Evolutionary conservation across 257 asterid species (phyloP).

Genomic region (Verbena officinalis): DNA sequence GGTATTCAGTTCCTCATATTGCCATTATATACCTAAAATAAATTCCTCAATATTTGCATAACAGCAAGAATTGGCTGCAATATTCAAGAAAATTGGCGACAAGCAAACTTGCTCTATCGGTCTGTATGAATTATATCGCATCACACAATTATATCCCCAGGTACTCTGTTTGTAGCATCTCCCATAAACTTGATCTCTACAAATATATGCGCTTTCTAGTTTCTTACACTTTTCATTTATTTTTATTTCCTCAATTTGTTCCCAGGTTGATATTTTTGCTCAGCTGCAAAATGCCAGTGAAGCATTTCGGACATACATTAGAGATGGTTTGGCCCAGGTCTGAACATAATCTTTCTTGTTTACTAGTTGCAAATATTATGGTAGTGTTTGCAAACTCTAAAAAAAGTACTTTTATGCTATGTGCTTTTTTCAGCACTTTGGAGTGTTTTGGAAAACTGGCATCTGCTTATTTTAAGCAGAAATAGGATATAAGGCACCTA

Average conservation of each 20-base stretch:
- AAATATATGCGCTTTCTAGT: neutral
- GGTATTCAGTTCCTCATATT: neutral
- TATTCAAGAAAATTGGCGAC: conserved; percentile 97
- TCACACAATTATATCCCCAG: conserved; percentile 96
- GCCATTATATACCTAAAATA: neutral
- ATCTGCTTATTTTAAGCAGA: no score
- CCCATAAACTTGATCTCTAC: conserved; percentile 1
- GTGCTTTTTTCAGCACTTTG: no score
- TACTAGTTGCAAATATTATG: neutral
- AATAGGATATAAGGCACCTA: no score
- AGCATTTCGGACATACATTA: conserved; percentile 89
- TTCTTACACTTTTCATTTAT: neutral
- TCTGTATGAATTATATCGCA: conserved; percentile 90
- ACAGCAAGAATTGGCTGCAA: conserved; percentile 99
- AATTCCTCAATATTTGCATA: conserved; percentile 27
- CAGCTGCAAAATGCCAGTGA: conserved; percentile 99
- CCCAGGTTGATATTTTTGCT: conserved; percentile 92
- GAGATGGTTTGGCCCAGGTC: conserved; percentile 99
- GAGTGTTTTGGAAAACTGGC: no score
- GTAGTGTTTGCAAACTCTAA: no score
- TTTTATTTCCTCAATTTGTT: conserved; percentile 22
- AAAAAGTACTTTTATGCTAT: no score
- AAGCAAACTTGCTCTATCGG: conserved; percentile 99
- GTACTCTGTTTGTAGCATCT: conserved; percentile 33
- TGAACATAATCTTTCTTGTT: conserved; percentile 20